Conservation (phyloP, 495 filamentous ascomycete species). For the Cercophora samala region DNA sequence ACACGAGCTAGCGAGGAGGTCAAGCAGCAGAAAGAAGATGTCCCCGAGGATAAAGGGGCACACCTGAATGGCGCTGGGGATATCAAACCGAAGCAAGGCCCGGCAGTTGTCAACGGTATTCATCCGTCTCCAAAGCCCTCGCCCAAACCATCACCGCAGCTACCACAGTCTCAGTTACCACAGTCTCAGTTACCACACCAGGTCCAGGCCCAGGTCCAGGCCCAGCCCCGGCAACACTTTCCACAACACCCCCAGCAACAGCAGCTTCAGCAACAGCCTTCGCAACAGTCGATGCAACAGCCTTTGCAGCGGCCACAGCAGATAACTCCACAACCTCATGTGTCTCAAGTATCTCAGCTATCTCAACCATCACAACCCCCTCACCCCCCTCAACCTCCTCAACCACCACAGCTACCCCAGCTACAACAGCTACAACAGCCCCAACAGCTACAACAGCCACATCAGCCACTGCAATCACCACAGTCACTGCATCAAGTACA, state of each 20-base stretch:
- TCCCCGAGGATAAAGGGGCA: slow-evolving; percentile 36
- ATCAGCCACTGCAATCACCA: background rate
- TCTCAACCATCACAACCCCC: background rate
- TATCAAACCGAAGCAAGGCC: slow-evolving; percentile 10
- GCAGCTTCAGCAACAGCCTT: background rate
- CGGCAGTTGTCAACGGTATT: slow-evolving; percentile 10
- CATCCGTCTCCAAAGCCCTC: slow-evolving; percentile 17
- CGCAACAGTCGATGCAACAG: background rate
- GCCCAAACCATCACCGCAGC: slow-evolving; percentile 16
- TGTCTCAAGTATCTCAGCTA: background rate
- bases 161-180: slow-evolving; percentile 11
- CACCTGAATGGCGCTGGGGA: slow-evolving; percentile 26
- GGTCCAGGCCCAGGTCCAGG: slow-evolving; percentile 11
- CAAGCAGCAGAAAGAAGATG: slow-evolving; percentile 6
- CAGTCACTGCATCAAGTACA: background rate
- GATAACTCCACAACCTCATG: background rate
- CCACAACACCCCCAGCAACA: background rate
- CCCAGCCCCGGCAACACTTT: background rate
- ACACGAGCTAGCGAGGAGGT: slow-evolving; percentile 50
- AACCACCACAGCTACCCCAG: slow-evolving; percentile 17
- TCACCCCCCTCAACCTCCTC: too few relatives aligned
- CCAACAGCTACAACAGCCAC: background rate
- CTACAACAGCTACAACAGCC: slow-evolving; percentile 9
- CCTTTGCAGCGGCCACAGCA: slow-evolving; percentile 1
- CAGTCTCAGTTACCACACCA: slow-evolving; percentile 13